A percentile compares a stretch with the other conserved stretches of the same genome.
Evolutionary conservation across 2,329 filamentous ascomycete species (phyloP).

Genomic region (Botrytis aclada): DNA sequence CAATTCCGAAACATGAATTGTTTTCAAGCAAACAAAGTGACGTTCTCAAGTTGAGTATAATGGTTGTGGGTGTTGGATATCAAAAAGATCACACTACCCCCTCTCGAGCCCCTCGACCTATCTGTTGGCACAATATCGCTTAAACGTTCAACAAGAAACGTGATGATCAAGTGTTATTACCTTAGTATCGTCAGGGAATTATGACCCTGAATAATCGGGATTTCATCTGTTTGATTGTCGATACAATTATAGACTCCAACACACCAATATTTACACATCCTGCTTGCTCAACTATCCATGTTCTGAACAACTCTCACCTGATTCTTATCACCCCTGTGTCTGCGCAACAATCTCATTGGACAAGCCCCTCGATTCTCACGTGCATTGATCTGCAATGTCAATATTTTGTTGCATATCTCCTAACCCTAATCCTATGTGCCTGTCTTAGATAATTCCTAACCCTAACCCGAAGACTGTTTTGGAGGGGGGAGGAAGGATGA

Average conservation of each 20-base stretch:
- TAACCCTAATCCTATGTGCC: neutral
- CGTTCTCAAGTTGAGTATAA: neutral
- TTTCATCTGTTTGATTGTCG: rapidly evolving
- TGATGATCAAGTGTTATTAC: neutral
- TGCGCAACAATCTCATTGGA: neutral
- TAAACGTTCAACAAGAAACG: neutral
- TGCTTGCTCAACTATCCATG: neutral
- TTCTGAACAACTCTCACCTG: neutral
- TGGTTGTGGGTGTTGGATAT: neutral
- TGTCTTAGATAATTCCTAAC: neutral
- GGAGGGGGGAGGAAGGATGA: neutral
- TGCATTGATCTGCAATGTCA: neutral
- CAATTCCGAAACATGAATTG: neutral
- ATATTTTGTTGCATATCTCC: neutral
- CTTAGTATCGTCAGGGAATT: neutral
- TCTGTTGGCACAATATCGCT: neutral
- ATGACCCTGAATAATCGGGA: rapidly evolving
- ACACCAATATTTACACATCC: neutral
- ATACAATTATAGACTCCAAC: neutral
- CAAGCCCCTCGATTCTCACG: neutral
- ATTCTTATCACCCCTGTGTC: neutral
- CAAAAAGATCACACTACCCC: neutral
- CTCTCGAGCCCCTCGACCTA: too few relatives aligned
- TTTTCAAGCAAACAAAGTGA: neutral
- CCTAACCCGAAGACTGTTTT: neutral